Conservation (phyloP, 2,329 filamentous ascomycete species). For the Helotiales sp. region DNA sequence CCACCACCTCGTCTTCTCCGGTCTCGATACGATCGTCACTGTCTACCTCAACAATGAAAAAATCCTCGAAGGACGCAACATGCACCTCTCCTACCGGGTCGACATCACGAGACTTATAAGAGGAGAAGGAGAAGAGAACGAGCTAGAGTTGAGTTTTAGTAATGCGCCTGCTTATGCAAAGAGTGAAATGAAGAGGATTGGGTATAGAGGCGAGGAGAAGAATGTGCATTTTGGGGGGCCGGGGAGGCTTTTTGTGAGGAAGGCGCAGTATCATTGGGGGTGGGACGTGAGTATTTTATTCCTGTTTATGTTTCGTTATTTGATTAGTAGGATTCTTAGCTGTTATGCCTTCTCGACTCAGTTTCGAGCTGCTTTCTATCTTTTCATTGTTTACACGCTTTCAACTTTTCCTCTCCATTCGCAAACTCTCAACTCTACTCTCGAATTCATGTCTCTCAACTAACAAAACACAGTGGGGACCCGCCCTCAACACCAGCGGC, state of each 20-base stretch:
- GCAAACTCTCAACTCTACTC: no score
- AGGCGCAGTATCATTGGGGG: conserved; percentile 70
- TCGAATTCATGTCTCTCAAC: not conserved
- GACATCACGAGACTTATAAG: conserved; percentile 50
- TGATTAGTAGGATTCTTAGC: no score
- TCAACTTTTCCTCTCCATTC: not conserved
- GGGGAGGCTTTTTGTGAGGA: conserved; percentile 57
- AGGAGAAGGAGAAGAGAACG: conserved; percentile 17
- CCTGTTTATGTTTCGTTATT: not conserved
- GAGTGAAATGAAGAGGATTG: conserved; percentile 34
- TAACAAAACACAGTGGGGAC: conserved; percentile 56
- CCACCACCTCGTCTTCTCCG: conserved; percentile 55
- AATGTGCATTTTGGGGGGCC: conserved; percentile 56
- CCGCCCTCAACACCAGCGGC: conserved; percentile 64
- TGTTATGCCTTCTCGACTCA: no score
- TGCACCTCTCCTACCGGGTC: conserved; percentile 58
- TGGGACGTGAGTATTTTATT: conserved; percentile 55
- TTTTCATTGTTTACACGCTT: not conserved
- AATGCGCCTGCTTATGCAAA: conserved; percentile 35
- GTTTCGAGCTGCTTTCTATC: not conserved
- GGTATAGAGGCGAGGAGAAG: conserved; percentile 48
- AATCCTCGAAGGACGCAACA: conserved; percentile 56
- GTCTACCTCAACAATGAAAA: conserved; percentile 54
- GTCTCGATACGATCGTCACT: conserved; percentile 59
- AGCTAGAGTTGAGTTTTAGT: conserved; percentile 32